A percentile compares a stretch with the other conserved stretches of the same genome.
Conservation (phyloP, 306 rosid species). For the Cucurbita ficifolia region DNA sequence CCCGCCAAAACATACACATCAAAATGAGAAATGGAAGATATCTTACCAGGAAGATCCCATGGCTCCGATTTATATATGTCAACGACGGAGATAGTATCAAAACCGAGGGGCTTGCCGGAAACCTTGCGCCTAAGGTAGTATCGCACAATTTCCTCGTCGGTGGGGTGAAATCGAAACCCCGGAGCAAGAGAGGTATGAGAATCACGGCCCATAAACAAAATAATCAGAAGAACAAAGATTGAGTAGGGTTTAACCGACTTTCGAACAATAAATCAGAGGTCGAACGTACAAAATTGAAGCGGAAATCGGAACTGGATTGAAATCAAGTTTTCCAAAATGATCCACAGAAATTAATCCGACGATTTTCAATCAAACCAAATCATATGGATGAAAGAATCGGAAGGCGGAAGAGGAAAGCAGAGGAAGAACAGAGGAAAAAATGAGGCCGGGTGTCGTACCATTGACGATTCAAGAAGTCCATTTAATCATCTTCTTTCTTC, state of each 20-base stretch:
- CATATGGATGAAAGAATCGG: neutral
- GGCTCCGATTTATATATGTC: constrained; percentile 79
- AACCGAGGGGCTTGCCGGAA: constrained; percentile 24
- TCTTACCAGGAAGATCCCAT: constrained; percentile 87
- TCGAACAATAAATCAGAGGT: neutral
- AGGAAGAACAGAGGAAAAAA: neutral
- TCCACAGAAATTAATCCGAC: neutral
- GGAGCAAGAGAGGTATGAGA: constrained; percentile 39
- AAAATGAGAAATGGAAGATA: neutral
- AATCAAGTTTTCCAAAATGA: neutral
- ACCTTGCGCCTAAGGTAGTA: constrained; percentile 69
- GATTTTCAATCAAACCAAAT: neutral
- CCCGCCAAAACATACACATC: neutral
- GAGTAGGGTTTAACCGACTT: neutral
- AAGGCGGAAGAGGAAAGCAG: neutral
- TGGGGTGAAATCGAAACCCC: constrained; percentile 92
- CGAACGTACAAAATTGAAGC: neutral
- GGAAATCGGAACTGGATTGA: neutral
- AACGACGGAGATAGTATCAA: constrained; percentile 43
- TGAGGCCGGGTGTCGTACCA: neutral
- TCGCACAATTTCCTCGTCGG: constrained; percentile 70
- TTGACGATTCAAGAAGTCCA: neutral
- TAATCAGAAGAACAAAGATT: neutral
- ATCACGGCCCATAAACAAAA: constrained; percentile 19
- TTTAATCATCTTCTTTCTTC: neutral